These are phyloP conservation scores for Nitzschia putrida DNA, from an alignment of 108 stramenopile genomes.

Conservation along the genomic window DNA sequence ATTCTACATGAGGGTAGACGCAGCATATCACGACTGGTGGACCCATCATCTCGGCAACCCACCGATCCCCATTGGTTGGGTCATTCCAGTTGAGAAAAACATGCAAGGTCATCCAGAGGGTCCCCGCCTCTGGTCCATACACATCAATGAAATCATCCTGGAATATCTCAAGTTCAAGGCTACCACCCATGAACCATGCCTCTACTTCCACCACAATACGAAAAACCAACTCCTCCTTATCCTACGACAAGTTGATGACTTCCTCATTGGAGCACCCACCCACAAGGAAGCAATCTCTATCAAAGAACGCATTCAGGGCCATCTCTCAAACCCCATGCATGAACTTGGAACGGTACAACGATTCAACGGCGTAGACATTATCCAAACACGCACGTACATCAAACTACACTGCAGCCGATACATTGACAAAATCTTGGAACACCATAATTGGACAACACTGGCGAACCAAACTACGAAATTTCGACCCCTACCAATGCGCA, in stretches of 20 bases:
- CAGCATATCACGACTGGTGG: constrained; percentile 31
- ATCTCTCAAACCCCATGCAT: no score
- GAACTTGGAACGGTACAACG: no score
- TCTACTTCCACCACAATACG: not conserved
- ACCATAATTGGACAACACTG: no score
- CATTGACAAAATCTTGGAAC: no score
- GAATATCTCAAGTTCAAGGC: constrained; percentile 14
- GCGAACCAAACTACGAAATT: no score
- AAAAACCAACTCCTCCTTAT: constrained; percentile 14
- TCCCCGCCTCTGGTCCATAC: not conserved
- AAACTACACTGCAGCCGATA: no score
- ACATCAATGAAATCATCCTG: not conserved
- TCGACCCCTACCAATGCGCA: no score
- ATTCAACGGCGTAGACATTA: no score
- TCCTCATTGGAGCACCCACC: no score
- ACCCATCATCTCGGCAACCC: not conserved
- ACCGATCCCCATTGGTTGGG: constrained; percentile 25
- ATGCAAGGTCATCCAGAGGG: constrained; percentile 6
- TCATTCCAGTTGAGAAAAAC: constrained; percentile 10
- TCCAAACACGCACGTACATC: no score
- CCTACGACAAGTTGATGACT: constrained; percentile 16
- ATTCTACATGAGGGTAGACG: constrained; percentile 26
- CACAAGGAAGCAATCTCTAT: no score
- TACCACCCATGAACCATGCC: constrained; percentile 36
- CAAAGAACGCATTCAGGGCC: no score